These are phyloP conservation scores for Aspergillus pseudoterreus DNA, from an alignment of 2,329 filamentous ascomycete species.

Conservation along the genomic window DNA sequence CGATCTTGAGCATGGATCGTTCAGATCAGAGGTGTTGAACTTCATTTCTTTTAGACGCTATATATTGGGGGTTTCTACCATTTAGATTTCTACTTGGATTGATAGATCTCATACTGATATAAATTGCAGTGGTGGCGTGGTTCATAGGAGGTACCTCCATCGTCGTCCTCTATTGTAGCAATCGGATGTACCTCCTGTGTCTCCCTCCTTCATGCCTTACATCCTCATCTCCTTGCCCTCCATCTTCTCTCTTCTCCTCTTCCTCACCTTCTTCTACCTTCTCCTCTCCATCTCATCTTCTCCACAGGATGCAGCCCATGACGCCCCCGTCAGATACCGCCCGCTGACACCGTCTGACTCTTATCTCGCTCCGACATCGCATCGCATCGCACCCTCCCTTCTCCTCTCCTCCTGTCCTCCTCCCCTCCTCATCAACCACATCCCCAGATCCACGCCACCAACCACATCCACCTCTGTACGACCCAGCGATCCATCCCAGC, in stretches of 20 bases:
- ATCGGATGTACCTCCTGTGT: too few species aligned
- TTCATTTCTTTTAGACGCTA: too few species aligned
- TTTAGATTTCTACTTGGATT: too few species aligned
- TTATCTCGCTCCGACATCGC: not conserved
- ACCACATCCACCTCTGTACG: not conserved
- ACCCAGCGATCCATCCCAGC: not conserved
- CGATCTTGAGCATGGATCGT: not conserved
- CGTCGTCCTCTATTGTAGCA: too few species aligned
- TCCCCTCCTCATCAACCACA: not conserved
- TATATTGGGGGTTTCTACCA: too few species aligned
- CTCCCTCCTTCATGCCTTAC: too few species aligned
- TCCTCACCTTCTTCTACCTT: not conserved
- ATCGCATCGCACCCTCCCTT: not conserved
- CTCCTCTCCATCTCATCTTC: conserved; percentile 4
- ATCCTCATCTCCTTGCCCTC: not conserved
- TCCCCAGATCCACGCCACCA: not conserved
- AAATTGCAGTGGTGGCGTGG: too few species aligned
- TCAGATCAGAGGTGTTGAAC: too few species aligned
- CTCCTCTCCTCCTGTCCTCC: not conserved
- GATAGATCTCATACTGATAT: too few species aligned
- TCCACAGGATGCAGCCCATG: conserved; percentile 1
- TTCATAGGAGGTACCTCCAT: too few species aligned
- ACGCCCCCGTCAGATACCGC: conserved; percentile 1
- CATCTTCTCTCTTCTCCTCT: not conserved
- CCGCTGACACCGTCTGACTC: not conserved